Evolutionary conservation across 2,329 filamentous ascomycete species (phyloP).

Genomic region (Colletotrichum melonis): DNA sequence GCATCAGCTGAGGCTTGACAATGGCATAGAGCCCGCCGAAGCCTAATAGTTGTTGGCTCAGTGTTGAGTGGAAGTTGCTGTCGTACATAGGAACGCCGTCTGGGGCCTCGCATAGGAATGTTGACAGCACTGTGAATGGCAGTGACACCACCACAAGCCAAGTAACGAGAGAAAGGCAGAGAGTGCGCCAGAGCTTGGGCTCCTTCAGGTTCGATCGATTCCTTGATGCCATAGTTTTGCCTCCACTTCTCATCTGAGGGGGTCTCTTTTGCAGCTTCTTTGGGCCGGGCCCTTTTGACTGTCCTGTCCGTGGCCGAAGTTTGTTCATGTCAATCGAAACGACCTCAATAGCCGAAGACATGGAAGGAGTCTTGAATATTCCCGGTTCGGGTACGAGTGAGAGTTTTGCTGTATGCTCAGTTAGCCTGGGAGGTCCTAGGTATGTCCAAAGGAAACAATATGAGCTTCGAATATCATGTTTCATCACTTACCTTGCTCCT

Average conservation of each 20-base stretch:
- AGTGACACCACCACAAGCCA: not conserved
- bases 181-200: not conserved
- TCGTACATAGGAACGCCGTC: not conserved
- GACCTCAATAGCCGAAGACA: not conserved
- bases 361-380: not conserved
- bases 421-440: not conserved
- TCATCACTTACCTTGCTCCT: not conserved
- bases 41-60: not conserved
- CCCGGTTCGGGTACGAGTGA: not conserved
- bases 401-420: not conserved
- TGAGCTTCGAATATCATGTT: not conserved
- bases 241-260: not conserved
- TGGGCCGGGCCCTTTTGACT: not conserved
- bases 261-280: not conserved
- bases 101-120: not conserved
- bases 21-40: not conserved
- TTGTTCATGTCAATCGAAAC: no score
- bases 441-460: no score
- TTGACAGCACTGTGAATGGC: not conserved
- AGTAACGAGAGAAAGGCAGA: not conserved
- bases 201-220: not conserved
- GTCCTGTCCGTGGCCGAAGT: not conserved
- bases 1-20: not conserved
- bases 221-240: not conserved
- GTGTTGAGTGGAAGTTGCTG: not conserved